Base-by-base conservation (phyloP, 208 protist species). In the Porcisia hertigi region DNA sequence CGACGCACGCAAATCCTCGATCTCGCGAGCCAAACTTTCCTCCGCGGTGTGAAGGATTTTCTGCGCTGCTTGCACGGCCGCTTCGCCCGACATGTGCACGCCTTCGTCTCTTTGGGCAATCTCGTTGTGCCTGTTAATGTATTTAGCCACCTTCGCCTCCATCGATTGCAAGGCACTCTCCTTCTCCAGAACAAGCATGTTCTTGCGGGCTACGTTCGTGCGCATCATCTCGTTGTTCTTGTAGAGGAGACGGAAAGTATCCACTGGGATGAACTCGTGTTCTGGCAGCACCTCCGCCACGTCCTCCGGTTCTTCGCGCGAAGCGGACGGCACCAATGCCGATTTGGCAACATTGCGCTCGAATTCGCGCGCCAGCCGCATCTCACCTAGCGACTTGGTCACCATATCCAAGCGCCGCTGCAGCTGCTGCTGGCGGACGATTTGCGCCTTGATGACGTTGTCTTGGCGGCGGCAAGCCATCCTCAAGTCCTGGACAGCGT, bases 111-210 rank as follows among this genome's bases (percentile, higher is more conserved):
- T 71, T 4, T 84, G 81, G 25, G 75, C 84, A 18, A 81, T 75
- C 55, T 83, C 82, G 67, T 94, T 94, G 74, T 93, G 82, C 30
- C 66, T 74, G 34, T 84, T 81, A 45, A 89, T 85, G 69, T 86
- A 87, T 41, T 82, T 81, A 9, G 73, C 59, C 72, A 97, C 53
- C 72, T 90, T 95, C 60, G 88, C 88, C 63, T 97, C 90, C 49
- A 96, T 81, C 25, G 92, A 85, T 65, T 96, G 82, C 77, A 98
- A 85, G 12, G 86, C 88, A 60, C 82, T 86, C 74, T 96, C 92
- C 85, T 96, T 96, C 81, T 98, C 94, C 23, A 96, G 79, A 70
- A 95, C 90, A 43, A 98, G 79, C 89, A 98, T 95, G 75, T 96
- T 93, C 84, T 97, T 98, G 63, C 92, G 92, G 20, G 88, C 87